Evolutionary conservation across 202 grass and related monocot genomes (phyloP).

Genomic region (Elaeis oleifera): DNA sequence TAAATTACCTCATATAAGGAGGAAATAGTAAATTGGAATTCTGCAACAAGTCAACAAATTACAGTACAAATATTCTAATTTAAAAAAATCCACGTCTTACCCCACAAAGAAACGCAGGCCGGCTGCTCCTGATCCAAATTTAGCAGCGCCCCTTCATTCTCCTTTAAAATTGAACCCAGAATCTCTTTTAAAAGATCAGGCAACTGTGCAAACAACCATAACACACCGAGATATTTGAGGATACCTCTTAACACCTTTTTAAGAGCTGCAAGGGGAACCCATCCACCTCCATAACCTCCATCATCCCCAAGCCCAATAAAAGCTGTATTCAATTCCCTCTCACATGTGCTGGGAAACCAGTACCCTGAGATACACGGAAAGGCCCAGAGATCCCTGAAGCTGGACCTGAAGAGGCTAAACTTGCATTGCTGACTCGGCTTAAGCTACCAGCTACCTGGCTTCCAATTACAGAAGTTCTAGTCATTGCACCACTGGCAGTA

Average conservation of each 20-base stretch:
- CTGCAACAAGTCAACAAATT: neutral
- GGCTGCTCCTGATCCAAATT: conserved; percentile 99
- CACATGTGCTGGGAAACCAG: conserved; percentile 74
- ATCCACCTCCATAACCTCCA: conserved; percentile 97
- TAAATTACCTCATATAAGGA: no score
- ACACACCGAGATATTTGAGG: conserved; percentile 96
- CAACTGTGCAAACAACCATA: conserved; percentile 98
- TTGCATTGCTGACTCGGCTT: conserved; percentile 60
- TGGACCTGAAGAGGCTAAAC: conserved; percentile 69
- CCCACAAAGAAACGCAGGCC: conserved; percentile 94
- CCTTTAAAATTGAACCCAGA: conserved; percentile 96
- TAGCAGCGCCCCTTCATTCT: conserved; percentile 87
- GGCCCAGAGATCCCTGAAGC: conserved; percentile 70
- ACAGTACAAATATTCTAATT: conserved; percentile 4
- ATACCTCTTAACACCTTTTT: conserved; percentile 97
- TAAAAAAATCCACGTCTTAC: conserved; percentile 38
- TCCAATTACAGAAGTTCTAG: conserved; percentile 56
- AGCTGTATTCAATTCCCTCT: conserved; percentile 97
- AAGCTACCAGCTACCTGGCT: conserved; percentile 64
- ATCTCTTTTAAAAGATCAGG: conserved; percentile 98
- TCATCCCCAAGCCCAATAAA: conserved; percentile 99
- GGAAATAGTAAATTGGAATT: no score
- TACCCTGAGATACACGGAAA: conserved; percentile 62
- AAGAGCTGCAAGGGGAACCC: conserved; percentile 91
- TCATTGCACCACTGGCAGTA: conserved; percentile 35